Percentiles rank a stretch among this genome's conserved stretches.
phyloP scores from a whole-genome alignment of 2,329 filamentous ascomycete species.

The Fonsecaea multimorphosa region DNA sequence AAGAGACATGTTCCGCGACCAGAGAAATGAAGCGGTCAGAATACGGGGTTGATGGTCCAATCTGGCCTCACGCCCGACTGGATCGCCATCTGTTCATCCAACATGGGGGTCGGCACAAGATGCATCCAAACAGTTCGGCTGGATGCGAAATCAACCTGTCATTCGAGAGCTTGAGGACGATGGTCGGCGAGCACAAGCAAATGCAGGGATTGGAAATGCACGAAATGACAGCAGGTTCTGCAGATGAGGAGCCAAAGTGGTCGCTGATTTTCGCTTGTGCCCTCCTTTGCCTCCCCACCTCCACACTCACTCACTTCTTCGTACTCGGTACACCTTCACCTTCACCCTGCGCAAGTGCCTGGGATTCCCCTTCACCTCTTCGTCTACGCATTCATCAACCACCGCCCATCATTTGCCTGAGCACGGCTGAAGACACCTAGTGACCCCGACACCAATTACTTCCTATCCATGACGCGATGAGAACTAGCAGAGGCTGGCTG shows the following conservation, averaged over 20 bases:
- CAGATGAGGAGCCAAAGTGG: background rate
- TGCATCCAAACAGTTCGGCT: background rate
- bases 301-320: background rate
- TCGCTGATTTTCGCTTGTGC: background rate
- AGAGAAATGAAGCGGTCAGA: conserved; percentile 8
- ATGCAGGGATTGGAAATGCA: background rate
- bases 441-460: background rate
- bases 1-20: background rate
- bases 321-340: no score
- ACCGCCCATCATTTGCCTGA: background rate
- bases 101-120: background rate
- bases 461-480: background rate
- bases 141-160: background rate
- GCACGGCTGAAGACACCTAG: background rate
- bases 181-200: background rate
- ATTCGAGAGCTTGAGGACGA: background rate
- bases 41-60: conserved; percentile 2
- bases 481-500: background rate
- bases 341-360: no score
- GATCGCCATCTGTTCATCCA: conserved; percentile 18
- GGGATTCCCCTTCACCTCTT: background rate
- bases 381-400: background rate
- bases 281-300: no score
- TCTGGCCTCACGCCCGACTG: conserved; percentile 13
- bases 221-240: background rate